Base-by-base conservation (phyloP, 352 stramenopile genomes). In the Elongisporangium senticosum region DNA sequence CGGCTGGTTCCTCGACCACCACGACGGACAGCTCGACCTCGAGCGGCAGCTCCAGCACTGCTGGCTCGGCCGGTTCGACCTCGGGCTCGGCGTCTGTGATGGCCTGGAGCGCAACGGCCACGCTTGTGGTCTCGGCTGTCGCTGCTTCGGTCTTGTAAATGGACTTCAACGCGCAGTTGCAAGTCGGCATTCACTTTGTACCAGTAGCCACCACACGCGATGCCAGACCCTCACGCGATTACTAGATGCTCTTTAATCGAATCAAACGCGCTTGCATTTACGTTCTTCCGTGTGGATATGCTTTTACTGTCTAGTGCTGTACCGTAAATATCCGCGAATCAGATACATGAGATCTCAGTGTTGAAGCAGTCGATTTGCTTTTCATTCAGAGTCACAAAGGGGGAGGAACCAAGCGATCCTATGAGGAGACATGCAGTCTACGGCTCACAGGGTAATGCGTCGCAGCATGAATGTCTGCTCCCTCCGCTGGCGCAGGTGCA, bases 101-200 rank as follows among this genome's bases (percentile, higher is more conserved):
- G 26, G 33, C 33, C 8, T 43, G 33, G 33, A 43, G 10, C 13
- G 33, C 33, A 6, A 43, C 64, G 48, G 47, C 67, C 52, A 63
- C 68, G 14, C 51, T 68, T 10, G 43, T 49, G 13, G 49, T 53
- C 19, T 65, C 60, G 28, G 56, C 56, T 21, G 39, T 64, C 26
- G 59, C 62, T 23, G 40, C 56, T 23, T 53, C 56, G n/a, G 47
- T 73, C 59, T 64, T 71, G 53, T 74, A 74, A 43, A 17, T 43
- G 7, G 33, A 17, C 5, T 26, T 26, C 33, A 2, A 43, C 15
- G 33, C 11, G 13, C 8, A 11, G 8, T 11, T 37, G 33, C 17
- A 43, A 3, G 33, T 43, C 13, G 33, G 33, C 33, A 43, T 39
- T 17, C 33, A 2, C 33, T 43, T 43, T 43, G 33, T 43, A 43